Evolutionary conservation across 2,329 filamentous ascomycete genomes (phyloP).

Genomic region (Claviceps purpurea): DNA sequence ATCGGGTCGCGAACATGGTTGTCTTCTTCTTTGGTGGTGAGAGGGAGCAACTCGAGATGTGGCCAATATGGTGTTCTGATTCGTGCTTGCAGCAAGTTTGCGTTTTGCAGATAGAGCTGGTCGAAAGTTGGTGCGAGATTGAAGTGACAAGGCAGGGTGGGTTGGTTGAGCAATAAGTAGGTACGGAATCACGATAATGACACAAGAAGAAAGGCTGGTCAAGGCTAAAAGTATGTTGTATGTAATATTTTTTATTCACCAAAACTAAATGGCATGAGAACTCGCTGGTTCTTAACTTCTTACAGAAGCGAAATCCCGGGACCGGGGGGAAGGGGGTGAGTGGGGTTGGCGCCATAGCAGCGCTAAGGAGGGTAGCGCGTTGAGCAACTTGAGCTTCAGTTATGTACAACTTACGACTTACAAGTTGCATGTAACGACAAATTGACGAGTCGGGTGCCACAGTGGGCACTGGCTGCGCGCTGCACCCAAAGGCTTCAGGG

Average conservation of each 20-base stretch:
- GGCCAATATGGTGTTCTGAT: not conserved
- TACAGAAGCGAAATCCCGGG: not conserved
- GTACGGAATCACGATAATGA: not conserved
- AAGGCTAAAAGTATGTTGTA: not conserved
- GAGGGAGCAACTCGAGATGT: not conserved
- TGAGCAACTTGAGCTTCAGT: too few species aligned
- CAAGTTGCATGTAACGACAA: too few species aligned
- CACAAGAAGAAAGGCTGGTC: not conserved
- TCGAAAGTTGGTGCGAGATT: not conserved
- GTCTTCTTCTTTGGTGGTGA: not conserved
- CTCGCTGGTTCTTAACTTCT: not conserved
- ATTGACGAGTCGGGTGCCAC: too few species aligned
- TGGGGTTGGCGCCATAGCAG: not conserved
- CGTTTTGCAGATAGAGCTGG: not conserved
- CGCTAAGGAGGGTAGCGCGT: not conserved
- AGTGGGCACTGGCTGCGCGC: too few species aligned
- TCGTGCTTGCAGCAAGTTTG: not conserved
- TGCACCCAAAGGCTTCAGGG: too few species aligned
- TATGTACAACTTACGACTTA: too few species aligned
- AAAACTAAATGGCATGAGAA: not conserved
- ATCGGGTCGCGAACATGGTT: slow-evolving; percentile 41
- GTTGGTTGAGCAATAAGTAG: not conserved
- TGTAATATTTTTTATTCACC: slow-evolving; percentile 3
- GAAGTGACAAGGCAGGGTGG: not conserved
- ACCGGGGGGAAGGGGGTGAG: not conserved